A percentile compares a stretch with the other conserved stretches of the same genome.
Conservation (phyloP, 225 moss, liverwort and hornwort species). For the Physcomitrium patens region DNA sequence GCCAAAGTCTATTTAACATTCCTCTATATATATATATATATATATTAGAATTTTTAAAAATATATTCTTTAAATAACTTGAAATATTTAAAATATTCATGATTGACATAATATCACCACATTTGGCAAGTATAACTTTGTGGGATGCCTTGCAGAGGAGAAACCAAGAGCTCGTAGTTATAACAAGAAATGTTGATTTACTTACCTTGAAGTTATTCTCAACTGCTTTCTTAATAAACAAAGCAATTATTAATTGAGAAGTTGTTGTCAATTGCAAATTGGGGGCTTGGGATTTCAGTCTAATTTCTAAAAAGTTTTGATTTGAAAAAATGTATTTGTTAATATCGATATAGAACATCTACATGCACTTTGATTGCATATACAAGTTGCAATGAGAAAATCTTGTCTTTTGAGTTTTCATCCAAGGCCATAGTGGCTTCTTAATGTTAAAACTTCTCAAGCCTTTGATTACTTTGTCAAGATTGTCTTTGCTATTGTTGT, state of each 20-base stretch:
- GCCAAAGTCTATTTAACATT: too few species aligned
- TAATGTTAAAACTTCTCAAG: slow-evolving; percentile 55
- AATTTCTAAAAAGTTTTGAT: not conserved
- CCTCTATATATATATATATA: too few species aligned
- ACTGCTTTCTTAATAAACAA: slow-evolving; percentile 27
- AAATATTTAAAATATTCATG: too few species aligned
- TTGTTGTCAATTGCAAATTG: too few species aligned
- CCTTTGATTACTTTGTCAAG: slow-evolving; percentile 44
- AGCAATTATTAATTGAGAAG: not conserved
- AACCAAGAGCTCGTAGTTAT: slow-evolving; percentile 68
- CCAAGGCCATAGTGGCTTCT: slow-evolving; percentile 81
- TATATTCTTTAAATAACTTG: too few species aligned
- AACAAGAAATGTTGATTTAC: slow-evolving; percentile 68
- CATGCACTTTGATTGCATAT: slow-evolving; percentile 55
- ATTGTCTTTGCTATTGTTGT: slow-evolving; percentile 90
- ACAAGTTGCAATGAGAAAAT: slow-evolving; percentile 72
- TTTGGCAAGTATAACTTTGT: slow-evolving; percentile 82
- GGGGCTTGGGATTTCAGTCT: not conserved
- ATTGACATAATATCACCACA: too few species aligned
- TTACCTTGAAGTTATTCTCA: slow-evolving; percentile 16
- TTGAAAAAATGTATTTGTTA: slow-evolving; percentile 76
- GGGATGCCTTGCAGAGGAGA: slow-evolving; percentile 71
- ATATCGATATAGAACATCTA: slow-evolving; percentile 83
- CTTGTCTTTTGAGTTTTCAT: slow-evolving; percentile 89
- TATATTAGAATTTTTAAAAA: too few species aligned